A percentile compares a stretch with the other conserved stretches of the same genome.
Conservation (phyloP, 1,284 basidiomycete species). For the Ceratobasidium sp. region DNA sequence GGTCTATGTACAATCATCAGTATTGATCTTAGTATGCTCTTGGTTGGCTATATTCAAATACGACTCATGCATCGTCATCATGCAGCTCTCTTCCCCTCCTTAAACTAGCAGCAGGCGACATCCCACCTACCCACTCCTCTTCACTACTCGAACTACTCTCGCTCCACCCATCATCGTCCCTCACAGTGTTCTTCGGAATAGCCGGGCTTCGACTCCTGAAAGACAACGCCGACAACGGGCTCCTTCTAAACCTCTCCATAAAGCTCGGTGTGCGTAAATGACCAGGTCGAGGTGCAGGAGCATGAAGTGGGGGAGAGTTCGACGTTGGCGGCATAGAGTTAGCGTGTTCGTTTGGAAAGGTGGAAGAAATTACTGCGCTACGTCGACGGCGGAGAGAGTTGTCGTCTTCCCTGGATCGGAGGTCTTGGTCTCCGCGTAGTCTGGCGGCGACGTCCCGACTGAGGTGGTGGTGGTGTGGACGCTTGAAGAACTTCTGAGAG, state of each 20-base stretch:
- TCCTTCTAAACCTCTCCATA: slow-evolving; percentile 40
- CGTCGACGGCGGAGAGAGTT: slow-evolving; percentile 19
- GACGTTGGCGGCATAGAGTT: not conserved
- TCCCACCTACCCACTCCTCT: slow-evolving; percentile 36
- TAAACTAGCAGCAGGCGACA: slow-evolving; percentile 39
- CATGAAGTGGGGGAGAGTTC: not conserved
- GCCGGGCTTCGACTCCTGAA: slow-evolving; percentile 31
- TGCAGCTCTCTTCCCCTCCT: slow-evolving; percentile 18
- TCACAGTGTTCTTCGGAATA: slow-evolving; percentile 24
- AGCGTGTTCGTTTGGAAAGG: slow-evolving; percentile 6
- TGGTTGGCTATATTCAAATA: no score
- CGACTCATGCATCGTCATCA: not conserved
- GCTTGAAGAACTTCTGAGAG: slow-evolving; percentile 41
- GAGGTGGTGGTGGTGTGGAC: slow-evolving; percentile 34
- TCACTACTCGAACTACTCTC: slow-evolving; percentile 35
- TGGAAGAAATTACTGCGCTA: not conserved
- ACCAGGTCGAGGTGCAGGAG: slow-evolving; percentile 24
- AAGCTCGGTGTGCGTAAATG: slow-evolving; percentile 32
- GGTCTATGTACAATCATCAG: not conserved
- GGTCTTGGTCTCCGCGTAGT: slow-evolving; percentile 1
- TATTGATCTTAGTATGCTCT: no score
- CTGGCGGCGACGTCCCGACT: slow-evolving; percentile 18
- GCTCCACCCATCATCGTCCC: slow-evolving; percentile 43
- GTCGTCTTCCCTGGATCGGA: slow-evolving; percentile 4
- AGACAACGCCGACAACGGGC: slow-evolving; percentile 36